Conservation (phyloP, 2,329 filamentous ascomycete species). For the Fusarium oxysporum region DNA sequence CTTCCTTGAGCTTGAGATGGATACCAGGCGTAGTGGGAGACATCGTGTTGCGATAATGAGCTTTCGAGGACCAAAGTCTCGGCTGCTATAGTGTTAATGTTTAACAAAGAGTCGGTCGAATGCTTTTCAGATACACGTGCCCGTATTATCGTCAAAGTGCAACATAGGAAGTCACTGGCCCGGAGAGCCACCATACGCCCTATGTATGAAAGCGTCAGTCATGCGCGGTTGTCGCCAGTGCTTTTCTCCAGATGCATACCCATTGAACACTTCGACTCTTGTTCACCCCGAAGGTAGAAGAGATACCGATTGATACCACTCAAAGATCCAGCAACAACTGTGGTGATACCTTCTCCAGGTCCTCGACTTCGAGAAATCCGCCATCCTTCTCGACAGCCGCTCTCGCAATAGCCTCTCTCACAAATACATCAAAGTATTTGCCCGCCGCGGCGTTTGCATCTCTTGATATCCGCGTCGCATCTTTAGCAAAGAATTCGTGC, state of each 20-base stretch:
- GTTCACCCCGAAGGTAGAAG: background rate
- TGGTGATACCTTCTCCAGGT: conserved; percentile 87
- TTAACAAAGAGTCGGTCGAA: background rate
- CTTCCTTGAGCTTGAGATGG: background rate
- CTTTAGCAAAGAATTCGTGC: conserved; percentile 80
- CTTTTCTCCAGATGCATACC: background rate
- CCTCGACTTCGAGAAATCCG: conserved; percentile 85
- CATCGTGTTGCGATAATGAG: background rate
- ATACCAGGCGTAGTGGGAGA: background rate
- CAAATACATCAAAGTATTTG: conserved; percentile 92
- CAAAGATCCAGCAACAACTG: conserved; percentile 89
- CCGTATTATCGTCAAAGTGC: background rate
- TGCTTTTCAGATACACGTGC: background rate
- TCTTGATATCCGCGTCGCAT: conserved; percentile 77
- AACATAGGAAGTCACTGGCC: background rate
- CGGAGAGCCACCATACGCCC: background rate
- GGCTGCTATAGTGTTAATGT: background rate
- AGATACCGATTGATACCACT: background rate
- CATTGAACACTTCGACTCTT: background rate
- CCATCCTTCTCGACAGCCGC: conserved; percentile 76
- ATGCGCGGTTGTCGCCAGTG: background rate
- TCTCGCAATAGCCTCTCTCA: conserved; percentile 86
- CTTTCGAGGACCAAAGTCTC: background rate
- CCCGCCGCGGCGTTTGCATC: conserved; percentile 82
- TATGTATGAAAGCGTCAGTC: background rate